Percentiles rank a stretch among this genome's conserved stretches.
These are phyloP conservation scores for Physaria fendleri DNA, from an alignment of 345 rosid species.

Conservation along the genomic window DNA sequence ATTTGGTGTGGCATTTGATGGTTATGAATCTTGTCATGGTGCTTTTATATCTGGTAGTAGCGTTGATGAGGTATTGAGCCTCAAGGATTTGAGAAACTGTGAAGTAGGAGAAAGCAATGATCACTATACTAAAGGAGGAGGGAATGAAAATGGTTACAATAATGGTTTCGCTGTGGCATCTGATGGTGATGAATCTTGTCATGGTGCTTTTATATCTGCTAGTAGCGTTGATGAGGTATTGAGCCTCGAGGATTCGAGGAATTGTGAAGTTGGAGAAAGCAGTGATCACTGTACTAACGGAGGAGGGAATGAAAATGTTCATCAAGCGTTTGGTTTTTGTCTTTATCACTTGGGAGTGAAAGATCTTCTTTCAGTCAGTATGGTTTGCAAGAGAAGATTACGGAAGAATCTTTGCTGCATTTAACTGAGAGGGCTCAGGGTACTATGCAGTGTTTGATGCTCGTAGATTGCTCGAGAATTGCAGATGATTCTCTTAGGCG, in stretches of 20 bases:
- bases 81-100: conserved; percentile 21
- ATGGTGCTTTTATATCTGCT: conserved; percentile 24
- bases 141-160: conserved; percentile 27
- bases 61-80: too few species aligned
- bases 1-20: too few species aligned
- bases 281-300: conserved; percentile 18
- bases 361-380: conserved; percentile 68
- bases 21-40: too few species aligned
- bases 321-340: conserved; percentile 49
- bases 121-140: conserved; percentile 25
- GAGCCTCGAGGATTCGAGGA: conserved; percentile 25
- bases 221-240: conserved; percentile 36
- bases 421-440: conserved; percentile 70
- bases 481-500: conserved; percentile 60
- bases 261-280: conserved; percentile 17
- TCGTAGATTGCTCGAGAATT: conserved; percentile 68
- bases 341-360: conserved; percentile 56
- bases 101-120: conserved; percentile 21
- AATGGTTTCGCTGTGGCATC: conserved; percentile 22
- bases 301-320: conserved; percentile 42
- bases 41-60: too few species aligned
- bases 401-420: conserved; percentile 69
- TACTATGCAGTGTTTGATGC: conserved; percentile 67
- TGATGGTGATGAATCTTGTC: conserved; percentile 19
- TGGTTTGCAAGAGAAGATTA: conserved; percentile 74